A percentile compares a stretch with the other conserved stretches of the same genome.
These are phyloP conservation scores for Thermothelomyces thermophilus DNA, from an alignment of 2,329 filamentous ascomycete genomes.

Conservation along the genomic window DNA sequence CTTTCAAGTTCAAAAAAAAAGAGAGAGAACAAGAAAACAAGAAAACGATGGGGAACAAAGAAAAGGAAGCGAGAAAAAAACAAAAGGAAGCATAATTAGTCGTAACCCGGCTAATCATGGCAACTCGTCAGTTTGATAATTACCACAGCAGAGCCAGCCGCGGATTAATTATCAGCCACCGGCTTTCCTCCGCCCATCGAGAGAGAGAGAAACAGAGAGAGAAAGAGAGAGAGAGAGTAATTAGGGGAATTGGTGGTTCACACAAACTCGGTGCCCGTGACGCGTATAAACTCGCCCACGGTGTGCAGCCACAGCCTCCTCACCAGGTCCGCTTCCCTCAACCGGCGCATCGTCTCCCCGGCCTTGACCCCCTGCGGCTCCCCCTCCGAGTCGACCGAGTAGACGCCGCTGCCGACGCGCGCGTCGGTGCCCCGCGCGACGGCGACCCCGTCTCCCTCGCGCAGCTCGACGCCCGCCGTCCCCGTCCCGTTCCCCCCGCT, in stretches of 20 bases:
- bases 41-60: too few relatives aligned
- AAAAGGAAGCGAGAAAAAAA: too few relatives aligned
- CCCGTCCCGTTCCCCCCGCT: neutral
- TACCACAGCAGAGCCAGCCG: too few relatives aligned
- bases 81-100: too few relatives aligned
- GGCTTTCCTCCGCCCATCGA: too few relatives aligned
- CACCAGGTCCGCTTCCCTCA: slow-evolving; percentile 27
- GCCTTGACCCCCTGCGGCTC: slow-evolving; percentile 27
- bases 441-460: slow-evolving; percentile 21
- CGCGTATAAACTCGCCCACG: slow-evolving; percentile 31
- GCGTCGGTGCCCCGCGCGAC: slow-evolving; percentile 30
- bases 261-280: slow-evolving; percentile 25
- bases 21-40: too few relatives aligned
- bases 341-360: slow-evolving; percentile 24
- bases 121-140: too few relatives aligned
- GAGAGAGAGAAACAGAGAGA: too few relatives aligned
- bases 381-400: slow-evolving; percentile 31
- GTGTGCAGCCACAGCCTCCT: slow-evolving; percentile 34
- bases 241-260: neutral
- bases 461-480: slow-evolving; percentile 22
- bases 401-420: slow-evolving; percentile 32
- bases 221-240: too few relatives aligned
- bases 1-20: too few relatives aligned
- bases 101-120: too few relatives aligned
- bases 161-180: too few relatives aligned